Conservation (phyloP, 768 basidiomycete genomes). For the Coprinellus aureogranulatus region DNA sequence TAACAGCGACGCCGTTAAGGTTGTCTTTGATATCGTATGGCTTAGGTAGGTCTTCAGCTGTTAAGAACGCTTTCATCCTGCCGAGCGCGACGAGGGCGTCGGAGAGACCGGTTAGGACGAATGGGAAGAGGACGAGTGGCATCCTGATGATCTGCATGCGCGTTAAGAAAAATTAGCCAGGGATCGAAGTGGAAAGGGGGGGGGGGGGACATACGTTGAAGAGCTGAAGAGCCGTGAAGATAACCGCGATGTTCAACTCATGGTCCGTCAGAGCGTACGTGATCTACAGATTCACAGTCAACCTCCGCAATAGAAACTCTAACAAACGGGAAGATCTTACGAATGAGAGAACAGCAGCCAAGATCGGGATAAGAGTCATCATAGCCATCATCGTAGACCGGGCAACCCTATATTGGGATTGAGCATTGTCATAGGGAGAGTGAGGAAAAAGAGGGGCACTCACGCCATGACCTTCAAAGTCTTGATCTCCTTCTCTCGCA, state of each 20-base stretch:
- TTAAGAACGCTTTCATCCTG: slow-evolving; percentile 47
- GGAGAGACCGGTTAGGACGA: slow-evolving; percentile 46
- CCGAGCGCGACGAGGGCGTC: slow-evolving; percentile 50
- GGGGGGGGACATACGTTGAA: slow-evolving; percentile 45
- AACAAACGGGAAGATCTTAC: slow-evolving; percentile 30
- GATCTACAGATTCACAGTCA: slow-evolving; percentile 37
- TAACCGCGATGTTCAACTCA: slow-evolving; percentile 47
- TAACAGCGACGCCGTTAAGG: slow-evolving; percentile 36
- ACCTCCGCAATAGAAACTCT: background rate
- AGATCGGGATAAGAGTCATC: slow-evolving; percentile 51
- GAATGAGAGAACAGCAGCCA: slow-evolving; percentile 50
- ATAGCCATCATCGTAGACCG: slow-evolving; percentile 40
- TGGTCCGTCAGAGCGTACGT: slow-evolving; percentile 64
- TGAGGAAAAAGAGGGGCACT: slow-evolving; percentile 12
- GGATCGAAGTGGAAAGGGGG: background rate
- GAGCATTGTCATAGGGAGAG: slow-evolving; percentile 8
- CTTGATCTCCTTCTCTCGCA: slow-evolving; percentile 39
- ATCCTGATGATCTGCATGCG: slow-evolving; percentile 47
- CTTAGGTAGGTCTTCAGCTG: slow-evolving; percentile 53
- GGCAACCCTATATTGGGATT: slow-evolving; percentile 32
- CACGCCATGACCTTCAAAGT: slow-evolving; percentile 40
- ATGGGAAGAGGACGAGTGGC: slow-evolving; percentile 56
- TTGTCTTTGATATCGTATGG: slow-evolving; percentile 42
- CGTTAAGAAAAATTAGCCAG: background rate
- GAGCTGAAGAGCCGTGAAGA: slow-evolving; percentile 57